phyloP scores from a whole-genome alignment of 495 filamentous ascomycete species.

The Aspergillus cavernicola region DNA sequence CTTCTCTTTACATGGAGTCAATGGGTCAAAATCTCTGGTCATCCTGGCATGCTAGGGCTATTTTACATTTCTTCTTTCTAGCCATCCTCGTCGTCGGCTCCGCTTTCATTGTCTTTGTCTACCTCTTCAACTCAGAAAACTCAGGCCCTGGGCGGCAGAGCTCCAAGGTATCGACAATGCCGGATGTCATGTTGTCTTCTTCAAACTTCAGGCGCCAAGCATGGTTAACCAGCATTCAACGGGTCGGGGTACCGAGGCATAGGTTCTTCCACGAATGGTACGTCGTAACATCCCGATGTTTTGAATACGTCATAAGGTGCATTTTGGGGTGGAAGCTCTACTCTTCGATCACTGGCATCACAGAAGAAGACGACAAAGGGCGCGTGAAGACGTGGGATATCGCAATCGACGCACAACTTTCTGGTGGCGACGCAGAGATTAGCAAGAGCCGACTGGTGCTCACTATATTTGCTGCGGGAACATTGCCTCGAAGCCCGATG shows the following conservation, averaged over 20 bases:
- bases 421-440: slow-evolving; percentile 89
- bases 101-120: slow-evolving; percentile 63
- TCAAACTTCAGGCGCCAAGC: slow-evolving; percentile 83
- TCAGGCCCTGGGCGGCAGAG: slow-evolving; percentile 42
- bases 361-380: slow-evolving; percentile 79
- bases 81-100: slow-evolving; percentile 60
- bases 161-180: slow-evolving; percentile 26
- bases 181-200: slow-evolving; percentile 65
- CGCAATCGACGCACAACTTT: slow-evolving; percentile 89
- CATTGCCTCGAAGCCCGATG: slow-evolving; percentile 76
- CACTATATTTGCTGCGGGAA: slow-evolving; percentile 84
- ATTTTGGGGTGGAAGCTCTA: slow-evolving; percentile 72
- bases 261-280: slow-evolving; percentile 79
- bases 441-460: slow-evolving; percentile 82
- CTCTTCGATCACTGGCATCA: slow-evolving; percentile 71
- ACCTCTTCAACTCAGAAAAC: slow-evolving; percentile 61
- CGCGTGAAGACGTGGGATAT: slow-evolving; percentile 92
- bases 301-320: slow-evolving; percentile 78
- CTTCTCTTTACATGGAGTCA: slow-evolving; percentile 24
- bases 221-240: slow-evolving; percentile 93
- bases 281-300: slow-evolving; percentile 71
- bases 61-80: slow-evolving; percentile 52
- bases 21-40: slow-evolving; percentile 31
- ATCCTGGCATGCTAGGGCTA: slow-evolving; percentile 40
- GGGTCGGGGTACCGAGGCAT: slow-evolving; percentile 88